phyloP scores from a whole-genome alignment of 148 eudicot species.

The Agrostemma githago region DNA sequence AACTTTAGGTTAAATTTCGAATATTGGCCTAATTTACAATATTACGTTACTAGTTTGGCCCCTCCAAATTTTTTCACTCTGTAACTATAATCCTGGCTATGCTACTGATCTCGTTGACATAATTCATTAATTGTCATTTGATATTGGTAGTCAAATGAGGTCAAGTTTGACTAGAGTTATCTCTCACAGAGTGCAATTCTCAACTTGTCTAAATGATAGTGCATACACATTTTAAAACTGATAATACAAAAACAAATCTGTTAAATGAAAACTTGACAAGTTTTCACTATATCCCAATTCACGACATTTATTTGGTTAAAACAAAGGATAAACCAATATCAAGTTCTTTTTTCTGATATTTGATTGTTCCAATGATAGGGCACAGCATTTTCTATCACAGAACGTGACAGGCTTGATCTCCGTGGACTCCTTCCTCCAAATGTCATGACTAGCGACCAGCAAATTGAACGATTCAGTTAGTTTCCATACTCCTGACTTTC shows the following conservation, averaged over 20 bases:
- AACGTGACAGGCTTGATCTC: conserved; percentile 95
- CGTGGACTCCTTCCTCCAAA: conserved; percentile 98
- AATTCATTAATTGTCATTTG: neutral
- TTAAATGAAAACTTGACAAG: too few relatives aligned
- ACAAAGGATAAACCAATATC: too few relatives aligned
- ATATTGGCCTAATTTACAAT: too few relatives aligned
- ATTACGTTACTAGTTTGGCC: too few relatives aligned
- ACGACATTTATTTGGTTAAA: too few relatives aligned
- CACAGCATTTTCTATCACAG: conserved; percentile 95
- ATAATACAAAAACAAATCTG: neutral
- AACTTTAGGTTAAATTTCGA: too few relatives aligned
- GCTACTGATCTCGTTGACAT: too few relatives aligned
- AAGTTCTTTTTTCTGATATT: neutral
- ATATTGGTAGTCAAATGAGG: neutral
- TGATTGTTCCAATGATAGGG: conserved; percentile 49
- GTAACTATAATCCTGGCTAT: too few relatives aligned
- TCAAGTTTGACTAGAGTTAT: neutral
- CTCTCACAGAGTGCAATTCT: neutral
- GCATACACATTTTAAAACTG: neutral
- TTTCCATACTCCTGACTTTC: conserved; percentile 19
- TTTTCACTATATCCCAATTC: too few relatives aligned
- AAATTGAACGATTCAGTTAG: conserved; percentile 92
- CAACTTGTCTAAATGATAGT: neutral
- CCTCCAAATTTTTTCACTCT: too few relatives aligned
- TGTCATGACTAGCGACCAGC: conserved; percentile 79